Evolutionary conservation across 768 basidiomycete species (phyloP).

Genomic region (Harrya chromipes): DNA sequence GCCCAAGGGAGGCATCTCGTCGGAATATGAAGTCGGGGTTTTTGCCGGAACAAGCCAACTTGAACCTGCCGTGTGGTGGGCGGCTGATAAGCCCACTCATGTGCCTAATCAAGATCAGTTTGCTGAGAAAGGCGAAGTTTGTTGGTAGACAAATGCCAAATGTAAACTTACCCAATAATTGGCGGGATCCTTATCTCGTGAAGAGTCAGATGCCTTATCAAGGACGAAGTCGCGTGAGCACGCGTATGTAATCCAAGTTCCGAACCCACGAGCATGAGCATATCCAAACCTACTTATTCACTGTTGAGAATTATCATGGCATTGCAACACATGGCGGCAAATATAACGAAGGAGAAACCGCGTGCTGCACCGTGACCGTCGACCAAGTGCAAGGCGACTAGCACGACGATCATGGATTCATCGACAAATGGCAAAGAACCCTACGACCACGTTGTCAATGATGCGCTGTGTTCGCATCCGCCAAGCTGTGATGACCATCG

Average conservation of each 20-base stretch:
- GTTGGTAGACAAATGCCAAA: background rate
- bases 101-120: background rate
- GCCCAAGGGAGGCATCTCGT: slow-evolving; percentile 4
- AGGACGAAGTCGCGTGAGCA: background rate
- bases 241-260: background rate
- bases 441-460: too few species aligned
- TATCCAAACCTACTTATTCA: background rate
- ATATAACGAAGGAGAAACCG: background rate
- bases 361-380: too few species aligned
- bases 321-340: background rate
- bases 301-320: slow-evolving; percentile 1
- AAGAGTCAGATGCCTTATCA: slow-evolving; percentile 2
- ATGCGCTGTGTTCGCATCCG: background rate
- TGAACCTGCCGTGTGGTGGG: background rate
- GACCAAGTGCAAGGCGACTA: too few species aligned
- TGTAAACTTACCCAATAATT: slow-evolving; percentile 6
- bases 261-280: background rate
- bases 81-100: slow-evolving; percentile 16
- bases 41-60: background rate
- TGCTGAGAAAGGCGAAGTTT: background rate
- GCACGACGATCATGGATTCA: too few species aligned
- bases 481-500: background rate
- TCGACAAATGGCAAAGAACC: too few species aligned
- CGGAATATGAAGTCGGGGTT: background rate
- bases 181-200: slow-evolving; percentile 17